phyloP scores from a whole-genome alignment of 2,329 filamentous ascomycete genomes.

The Colletotrichum sp. region DNA sequence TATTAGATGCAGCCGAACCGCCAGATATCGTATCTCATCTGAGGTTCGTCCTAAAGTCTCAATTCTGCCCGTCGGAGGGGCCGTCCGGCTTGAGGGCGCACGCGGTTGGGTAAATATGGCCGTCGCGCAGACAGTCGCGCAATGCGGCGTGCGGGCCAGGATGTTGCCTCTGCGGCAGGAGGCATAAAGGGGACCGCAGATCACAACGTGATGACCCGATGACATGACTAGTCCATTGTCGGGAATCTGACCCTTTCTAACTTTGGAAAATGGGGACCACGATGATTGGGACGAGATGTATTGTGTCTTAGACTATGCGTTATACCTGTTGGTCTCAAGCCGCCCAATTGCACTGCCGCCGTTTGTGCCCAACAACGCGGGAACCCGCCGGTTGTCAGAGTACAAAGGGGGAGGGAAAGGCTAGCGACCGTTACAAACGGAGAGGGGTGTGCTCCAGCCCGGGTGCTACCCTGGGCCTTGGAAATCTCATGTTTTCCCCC shows the following conservation, averaged over 20 bases:
- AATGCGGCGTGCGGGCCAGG: not conserved
- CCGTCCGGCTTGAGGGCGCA: not conserved
- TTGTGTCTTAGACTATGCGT: not conserved
- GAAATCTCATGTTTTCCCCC: not conserved
- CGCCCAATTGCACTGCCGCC: not conserved
- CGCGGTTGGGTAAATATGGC: not conserved
- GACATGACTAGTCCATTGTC: slow-evolving; percentile 16
- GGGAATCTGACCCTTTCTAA: slow-evolving; percentile 9
- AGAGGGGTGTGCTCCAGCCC: not conserved
- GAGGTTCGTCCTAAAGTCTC: not conserved
- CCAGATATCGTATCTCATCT: not conserved
- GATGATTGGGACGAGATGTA: slow-evolving; percentile 4
- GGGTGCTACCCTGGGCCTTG: slow-evolving; percentile 11
- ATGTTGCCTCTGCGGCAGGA: not conserved
- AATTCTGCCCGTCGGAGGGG: not conserved
- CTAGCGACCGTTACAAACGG: slow-evolving; percentile 5
- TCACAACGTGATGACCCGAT: slow-evolving; percentile 12
- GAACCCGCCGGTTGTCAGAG: not conserved
- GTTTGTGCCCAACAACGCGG: slow-evolving; percentile 3
- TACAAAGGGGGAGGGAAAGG: not conserved
- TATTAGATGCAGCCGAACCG: not conserved
- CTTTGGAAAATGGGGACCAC: not conserved
- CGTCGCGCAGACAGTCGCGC: not conserved
- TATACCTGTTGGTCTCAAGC: slow-evolving; percentile 13
- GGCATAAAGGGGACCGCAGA: slow-evolving; percentile 16